Conservation (phyloP, 1,284 basidiomycete genomes). For the Trametes hirsuta region DNA sequence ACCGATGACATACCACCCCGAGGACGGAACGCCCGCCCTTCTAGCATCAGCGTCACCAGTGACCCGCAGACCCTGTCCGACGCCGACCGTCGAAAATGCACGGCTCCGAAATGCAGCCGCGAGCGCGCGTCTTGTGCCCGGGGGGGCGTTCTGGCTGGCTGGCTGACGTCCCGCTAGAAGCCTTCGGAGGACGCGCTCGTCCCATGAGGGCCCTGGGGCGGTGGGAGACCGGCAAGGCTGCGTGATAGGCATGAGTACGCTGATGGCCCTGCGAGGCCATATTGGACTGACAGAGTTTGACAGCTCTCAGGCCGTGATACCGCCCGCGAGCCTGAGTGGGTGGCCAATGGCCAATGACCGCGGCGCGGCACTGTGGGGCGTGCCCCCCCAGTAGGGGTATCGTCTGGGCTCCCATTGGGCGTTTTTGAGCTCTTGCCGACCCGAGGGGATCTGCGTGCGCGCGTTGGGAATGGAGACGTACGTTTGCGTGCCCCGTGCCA, state of each 20-base stretch:
- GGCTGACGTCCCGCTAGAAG: conserved; percentile 2
- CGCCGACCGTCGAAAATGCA: neutral
- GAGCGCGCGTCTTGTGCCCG: neutral
- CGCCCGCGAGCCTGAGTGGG: too few species aligned
- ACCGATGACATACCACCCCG: neutral
- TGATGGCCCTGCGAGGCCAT: conserved; percentile 8
- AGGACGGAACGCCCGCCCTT: neutral
- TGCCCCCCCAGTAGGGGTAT: too few species aligned
- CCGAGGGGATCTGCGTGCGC: too few species aligned
- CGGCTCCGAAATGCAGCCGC: neutral
- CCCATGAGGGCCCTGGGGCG: neutral
- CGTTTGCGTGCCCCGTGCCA: too few species aligned
- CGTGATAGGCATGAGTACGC: conserved; percentile 12
- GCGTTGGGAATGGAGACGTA: too few species aligned
- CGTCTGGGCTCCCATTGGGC: too few species aligned
- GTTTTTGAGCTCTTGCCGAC: too few species aligned
- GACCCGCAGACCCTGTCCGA: neutral
- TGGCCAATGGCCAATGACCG: too few species aligned
- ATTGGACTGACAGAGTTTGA: conserved; percentile 2
- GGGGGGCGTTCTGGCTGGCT: neutral
- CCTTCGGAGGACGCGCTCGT: neutral
- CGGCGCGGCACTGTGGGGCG: too few species aligned
- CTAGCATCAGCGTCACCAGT: neutral
- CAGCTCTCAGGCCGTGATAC: too few species aligned
- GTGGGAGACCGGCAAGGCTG: neutral